These are phyloP conservation scores for Galerina marginata DNA, from an alignment of 768 basidiomycete genomes.

Conservation along the genomic window DNA sequence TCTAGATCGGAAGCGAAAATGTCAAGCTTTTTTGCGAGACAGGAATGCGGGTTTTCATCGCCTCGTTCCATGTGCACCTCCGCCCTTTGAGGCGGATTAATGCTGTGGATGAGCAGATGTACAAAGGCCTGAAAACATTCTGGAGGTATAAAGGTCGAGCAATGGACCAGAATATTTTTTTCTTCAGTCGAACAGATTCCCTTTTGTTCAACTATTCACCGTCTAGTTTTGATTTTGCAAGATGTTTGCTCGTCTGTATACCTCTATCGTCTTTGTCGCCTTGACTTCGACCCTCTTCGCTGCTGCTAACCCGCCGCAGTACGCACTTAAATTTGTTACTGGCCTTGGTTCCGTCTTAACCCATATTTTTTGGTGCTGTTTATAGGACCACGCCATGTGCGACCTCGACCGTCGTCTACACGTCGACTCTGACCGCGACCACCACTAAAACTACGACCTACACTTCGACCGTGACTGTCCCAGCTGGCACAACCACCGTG, in stretches of 20 bases:
- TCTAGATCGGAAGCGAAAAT: too few species aligned
- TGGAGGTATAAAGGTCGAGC: neutral
- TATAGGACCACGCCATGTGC: slow-evolving; percentile 14
- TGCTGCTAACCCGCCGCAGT: slow-evolving; percentile 27
- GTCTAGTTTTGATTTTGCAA: slow-evolving; percentile 2
- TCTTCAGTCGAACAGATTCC: slow-evolving; percentile 27
- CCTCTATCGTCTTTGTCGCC: slow-evolving; percentile 20
- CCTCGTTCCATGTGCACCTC: neutral
- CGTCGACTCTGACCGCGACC: too few species aligned
- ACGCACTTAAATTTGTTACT: neutral
- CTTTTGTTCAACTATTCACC: slow-evolving; percentile 15
- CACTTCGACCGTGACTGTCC: neutral
- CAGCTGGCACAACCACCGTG: too few species aligned
- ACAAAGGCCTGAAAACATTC: neutral
- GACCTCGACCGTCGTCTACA: slow-evolving; percentile 8
- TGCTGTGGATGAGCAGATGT: neutral
- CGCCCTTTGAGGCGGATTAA: neutral
- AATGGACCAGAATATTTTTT: neutral
- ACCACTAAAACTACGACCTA: neutral
- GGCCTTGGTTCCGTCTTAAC: slow-evolving; percentile 6
- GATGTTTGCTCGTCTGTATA: slow-evolving; percentile 33
- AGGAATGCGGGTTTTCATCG: neutral
- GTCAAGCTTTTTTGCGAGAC: neutral
- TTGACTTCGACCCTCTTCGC: slow-evolving; percentile 32
- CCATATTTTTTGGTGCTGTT: neutral